Evolutionary conservation across 2,329 filamentous ascomycete genomes (phyloP), one percentile per base, ranked within the genome.

Genomic region (Trichoderma asperellum): DNA sequence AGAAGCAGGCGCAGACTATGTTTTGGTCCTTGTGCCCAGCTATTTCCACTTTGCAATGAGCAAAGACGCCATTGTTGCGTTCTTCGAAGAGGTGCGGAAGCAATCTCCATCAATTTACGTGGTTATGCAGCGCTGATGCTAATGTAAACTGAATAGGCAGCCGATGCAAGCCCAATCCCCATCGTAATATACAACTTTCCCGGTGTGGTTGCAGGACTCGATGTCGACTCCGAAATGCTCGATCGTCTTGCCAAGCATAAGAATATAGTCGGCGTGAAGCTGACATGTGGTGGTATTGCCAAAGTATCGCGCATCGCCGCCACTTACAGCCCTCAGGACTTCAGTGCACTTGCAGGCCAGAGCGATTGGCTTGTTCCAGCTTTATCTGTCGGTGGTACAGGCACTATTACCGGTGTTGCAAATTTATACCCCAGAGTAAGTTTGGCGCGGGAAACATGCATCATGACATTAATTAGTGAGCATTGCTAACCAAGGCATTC

Each of bases 161-260:
- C 90, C 2, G 82, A 85, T 61, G 84, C 83, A 1, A 88, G 85
- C 21, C 84, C 86, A 0, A 76, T 92, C 1, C 90, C 90, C 0
- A 81, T 92, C 29, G 79, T 92, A 52, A 88, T 93, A 69, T 92
- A 92, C 83, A 92, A 92, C 79, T 92, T 89, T 81, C 90, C 90
- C 1, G 88, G 83, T 5, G 89, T 91, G 4, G 88, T 85, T 29
- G 85, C 88, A 14, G 90, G 91, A 5, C 81, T 92, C 11, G 90
- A 92, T 73, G 82, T 92, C 56, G 87, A 88, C 75, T 91, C 88
- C 0, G 89, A 91, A 71, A 85, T 87, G 73, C 88, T 92, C 72
- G 81, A 68, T 62, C 66, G 66, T 4, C 47, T 85, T 2, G 79
- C 81, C 0, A 78, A 83, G 70, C 87, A 90, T 75, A 79, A 83